Conservation (phyloP, 257 asterid genomes). For the Coffea canephora region DNA sequence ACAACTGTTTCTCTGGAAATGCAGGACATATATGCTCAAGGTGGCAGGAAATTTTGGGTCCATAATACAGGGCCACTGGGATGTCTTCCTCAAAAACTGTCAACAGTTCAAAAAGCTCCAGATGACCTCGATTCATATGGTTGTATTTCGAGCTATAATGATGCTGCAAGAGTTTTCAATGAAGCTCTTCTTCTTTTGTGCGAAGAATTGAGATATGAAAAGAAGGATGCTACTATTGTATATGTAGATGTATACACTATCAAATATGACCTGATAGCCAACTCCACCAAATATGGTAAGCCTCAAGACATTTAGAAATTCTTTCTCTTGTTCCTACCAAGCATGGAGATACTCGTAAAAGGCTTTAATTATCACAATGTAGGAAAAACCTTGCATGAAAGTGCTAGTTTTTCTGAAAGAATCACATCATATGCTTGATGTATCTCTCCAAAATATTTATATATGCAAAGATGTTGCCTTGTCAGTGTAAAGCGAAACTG, state of each 20-base stretch:
- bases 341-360: too few species aligned
- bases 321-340: too few species aligned
- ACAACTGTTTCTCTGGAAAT: neutral
- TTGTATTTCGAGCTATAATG: slow-evolving; percentile 60
- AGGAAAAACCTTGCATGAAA: neutral
- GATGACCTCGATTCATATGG: slow-evolving; percentile 55
- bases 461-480: too few species aligned
- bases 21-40: slow-evolving; percentile 61
- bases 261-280: slow-evolving; percentile 73
- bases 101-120: slow-evolving; percentile 38
- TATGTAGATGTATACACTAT: slow-evolving; percentile 76
- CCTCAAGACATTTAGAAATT: neutral
- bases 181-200: slow-evolving; percentile 51
- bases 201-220: slow-evolving; percentile 45
- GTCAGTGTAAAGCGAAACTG: too few species aligned
- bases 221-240: slow-evolving; percentile 64
- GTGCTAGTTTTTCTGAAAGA: neutral
- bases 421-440: too few species aligned
- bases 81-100: slow-evolving; percentile 74
- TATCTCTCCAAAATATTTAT: too few species aligned
- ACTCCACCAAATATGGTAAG: slow-evolving; percentile 62
- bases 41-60: slow-evolving; percentile 85
- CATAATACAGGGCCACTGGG: slow-evolving; percentile 95
- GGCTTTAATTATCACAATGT: neutral
- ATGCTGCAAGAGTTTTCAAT: slow-evolving; percentile 65